Conservation (phyloP, 2,329 filamentous ascomycete species). For the Neocucurbitaria cava region DNA sequence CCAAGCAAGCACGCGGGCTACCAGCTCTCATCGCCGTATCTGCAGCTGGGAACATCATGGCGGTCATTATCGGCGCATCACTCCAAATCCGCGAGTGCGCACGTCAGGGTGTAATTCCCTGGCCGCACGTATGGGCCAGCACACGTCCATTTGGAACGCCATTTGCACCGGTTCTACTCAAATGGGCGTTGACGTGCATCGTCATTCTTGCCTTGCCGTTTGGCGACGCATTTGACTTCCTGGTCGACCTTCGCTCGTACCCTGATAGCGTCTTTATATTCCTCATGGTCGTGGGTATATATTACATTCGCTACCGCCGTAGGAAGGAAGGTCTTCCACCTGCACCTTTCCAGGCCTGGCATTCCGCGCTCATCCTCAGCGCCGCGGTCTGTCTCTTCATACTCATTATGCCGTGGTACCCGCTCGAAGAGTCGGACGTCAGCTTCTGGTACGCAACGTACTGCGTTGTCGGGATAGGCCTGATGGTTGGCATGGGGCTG, state of each 20-base stretch:
- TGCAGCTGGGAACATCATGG: slow-evolving; percentile 38
- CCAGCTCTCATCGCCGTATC: slow-evolving; percentile 52
- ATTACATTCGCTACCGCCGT: slow-evolving; percentile 32
- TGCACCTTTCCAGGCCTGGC: slow-evolving; percentile 32
- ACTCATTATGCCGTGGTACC: slow-evolving; percentile 75
- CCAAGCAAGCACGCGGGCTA: slow-evolving; percentile 60
- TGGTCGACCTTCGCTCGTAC: slow-evolving; percentile 53
- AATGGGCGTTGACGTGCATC: slow-evolving; percentile 35
- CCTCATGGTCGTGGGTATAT: slow-evolving; percentile 35
- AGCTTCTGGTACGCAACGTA: slow-evolving; percentile 79
- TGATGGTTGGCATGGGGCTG: slow-evolving; percentile 24
- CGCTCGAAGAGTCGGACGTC: slow-evolving; percentile 67
- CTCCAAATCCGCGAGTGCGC: slow-evolving; percentile 39
- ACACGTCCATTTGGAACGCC: slow-evolving; percentile 70
- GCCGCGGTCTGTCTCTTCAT: slow-evolving; percentile 48
- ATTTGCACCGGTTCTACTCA: slow-evolving; percentile 61
- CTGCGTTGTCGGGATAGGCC: slow-evolving; percentile 65
- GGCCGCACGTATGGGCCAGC: slow-evolving; percentile 64
- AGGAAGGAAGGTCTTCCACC: slow-evolving; percentile 33
- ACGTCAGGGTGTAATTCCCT: slow-evolving; percentile 38
- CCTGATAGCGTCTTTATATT: slow-evolving; percentile 35
- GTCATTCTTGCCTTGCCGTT: slow-evolving; percentile 58
- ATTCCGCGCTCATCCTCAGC: slow-evolving; percentile 31
- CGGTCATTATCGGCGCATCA: slow-evolving; percentile 39
- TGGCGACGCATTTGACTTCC: slow-evolving; percentile 70